Percentiles rank a stretch among this genome's conserved stretches.
phyloP scores from a whole-genome alignment of 75 land plant genomes.

The Selaginella moellendorffii region DNA sequence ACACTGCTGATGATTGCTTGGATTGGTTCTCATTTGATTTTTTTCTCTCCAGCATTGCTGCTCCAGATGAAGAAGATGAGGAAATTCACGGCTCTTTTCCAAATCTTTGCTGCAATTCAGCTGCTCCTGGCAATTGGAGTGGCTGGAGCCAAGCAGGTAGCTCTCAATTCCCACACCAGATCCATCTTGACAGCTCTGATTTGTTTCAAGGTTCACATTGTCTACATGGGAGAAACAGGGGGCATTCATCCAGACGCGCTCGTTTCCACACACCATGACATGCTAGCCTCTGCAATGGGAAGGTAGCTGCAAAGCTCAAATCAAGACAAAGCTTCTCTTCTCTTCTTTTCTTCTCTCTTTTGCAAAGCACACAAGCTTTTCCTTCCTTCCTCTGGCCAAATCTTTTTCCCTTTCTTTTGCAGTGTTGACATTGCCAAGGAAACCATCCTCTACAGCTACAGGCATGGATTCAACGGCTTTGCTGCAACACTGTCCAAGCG shows the following conservation, averaged over 20 bases:
- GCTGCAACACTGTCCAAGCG: not conserved
- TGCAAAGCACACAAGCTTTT: not conserved
- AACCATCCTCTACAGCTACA: conserved; percentile 5
- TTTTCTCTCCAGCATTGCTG: too few relatives aligned
- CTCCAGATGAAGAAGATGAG: too few relatives aligned
- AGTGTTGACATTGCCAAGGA: conserved; percentile 1
- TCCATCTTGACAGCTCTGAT: not conserved
- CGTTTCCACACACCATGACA: not conserved
- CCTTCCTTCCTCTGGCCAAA: not conserved
- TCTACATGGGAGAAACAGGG: not conserved
- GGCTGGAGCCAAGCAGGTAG: not conserved
- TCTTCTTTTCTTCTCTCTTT: too few relatives aligned
- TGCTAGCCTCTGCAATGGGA: not conserved
- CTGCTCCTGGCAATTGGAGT: not conserved
- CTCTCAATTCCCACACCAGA: not conserved
- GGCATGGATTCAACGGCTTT: conserved; percentile 8
- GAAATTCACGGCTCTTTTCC: too few relatives aligned
- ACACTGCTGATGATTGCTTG: too few relatives aligned
- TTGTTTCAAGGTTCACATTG: not conserved
- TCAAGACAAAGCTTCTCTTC: too few relatives aligned
- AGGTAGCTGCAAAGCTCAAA: too few relatives aligned
- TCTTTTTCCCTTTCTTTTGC: not conserved
- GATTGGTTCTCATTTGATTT: too few relatives aligned
- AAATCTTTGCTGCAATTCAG: not conserved
- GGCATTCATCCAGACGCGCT: not conserved